Evolutionary conservation across 495 filamentous ascomycete species (phyloP), one percentile per base, ranked within the genome.

Genomic region (Aspergillus haitiensis): DNA sequence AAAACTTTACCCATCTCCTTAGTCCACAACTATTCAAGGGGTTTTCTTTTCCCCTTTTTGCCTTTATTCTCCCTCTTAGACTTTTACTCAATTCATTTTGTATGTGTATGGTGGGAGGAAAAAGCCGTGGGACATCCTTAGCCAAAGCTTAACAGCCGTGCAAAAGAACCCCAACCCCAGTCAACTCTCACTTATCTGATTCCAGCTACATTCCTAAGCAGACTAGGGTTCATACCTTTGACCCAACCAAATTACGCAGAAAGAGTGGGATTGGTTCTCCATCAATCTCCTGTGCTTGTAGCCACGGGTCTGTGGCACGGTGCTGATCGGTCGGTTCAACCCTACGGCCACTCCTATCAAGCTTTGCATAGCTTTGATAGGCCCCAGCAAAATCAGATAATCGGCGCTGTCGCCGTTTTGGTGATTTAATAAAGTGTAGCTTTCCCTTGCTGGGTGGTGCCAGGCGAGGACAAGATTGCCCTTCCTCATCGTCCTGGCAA

Each of bases 301-400:
- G 34, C 48, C 48, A 16, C n/a, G 11, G 27, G 44, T 6, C 44
- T 27, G 21, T 40, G 37, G n/a, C n/a, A 11, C 21, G 5, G 2
- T n/a, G 32, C 12, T 18, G 48, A 51, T 51, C 48, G 9, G 4
- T 51, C 31, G 21, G 48, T 82, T 81, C 27, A 52, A 42, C 40
- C 37, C 42, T 7, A 37, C 51, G 44, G 3, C 51, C 51, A 40
- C 40, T 33, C 18, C 1, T n/a, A 37, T 21, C 34, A 6, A 16
- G 18, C 1, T 3, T 54, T 40, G 51, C 27, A 10, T 31, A 2
- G 11, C 32, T 48, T 5, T 34, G 7, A 47, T 51, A 51, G 48
- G 48, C 15, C 13, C 0, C 48, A 33, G 48, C 32, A 51, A 51
- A 51, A 51, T 51, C 48, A 34, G 48, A 51, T 51, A 51, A 51